A percentile compares a stretch with the other conserved stretches of the same genome.
Evolutionary conservation across 1,284 basidiomycete genomes (phyloP).

Genomic region (Malassezia sp.): DNA sequence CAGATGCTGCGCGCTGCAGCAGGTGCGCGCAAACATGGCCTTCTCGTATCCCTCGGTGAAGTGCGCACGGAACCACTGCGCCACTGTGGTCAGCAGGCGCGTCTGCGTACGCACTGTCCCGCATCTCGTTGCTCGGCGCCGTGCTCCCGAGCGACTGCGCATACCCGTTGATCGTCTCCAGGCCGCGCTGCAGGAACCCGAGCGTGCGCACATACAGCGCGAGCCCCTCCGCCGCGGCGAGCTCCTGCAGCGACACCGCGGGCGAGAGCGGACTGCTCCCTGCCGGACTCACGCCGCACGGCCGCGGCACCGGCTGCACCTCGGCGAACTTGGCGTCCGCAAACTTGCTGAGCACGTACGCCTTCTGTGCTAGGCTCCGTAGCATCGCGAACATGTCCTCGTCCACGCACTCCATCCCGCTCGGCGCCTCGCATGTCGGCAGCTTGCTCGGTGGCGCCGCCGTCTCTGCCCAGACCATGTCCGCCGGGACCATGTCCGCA

Average conservation of each 20-base stretch:
- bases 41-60: conserved; percentile 56
- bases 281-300: conserved; percentile 1
- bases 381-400: conserved; percentile 63
- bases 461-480: no score
- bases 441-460: no score
- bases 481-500: no score
- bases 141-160: neutral
- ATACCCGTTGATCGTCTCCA: conserved; percentile 49
- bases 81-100: no score
- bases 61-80: conserved; percentile 53
- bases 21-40: conserved; percentile 52
- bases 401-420: no score
- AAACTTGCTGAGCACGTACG: conserved; percentile 79
- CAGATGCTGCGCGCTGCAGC: conserved; percentile 47
- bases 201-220: conserved; percentile 87
- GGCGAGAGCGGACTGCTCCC: conserved; percentile 11
- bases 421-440: no score
- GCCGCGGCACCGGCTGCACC: conserved; percentile 13
- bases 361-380: conserved; percentile 88
- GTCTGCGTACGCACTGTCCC: no score
- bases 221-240: conserved; percentile 59
- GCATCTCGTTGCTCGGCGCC: conserved; percentile 50
- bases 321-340: conserved; percentile 82
- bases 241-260: conserved; percentile 29
- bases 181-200: conserved; percentile 81